phyloP scores from a whole-genome alignment of 2,329 filamentous ascomycete genomes.

The Phialophora macrospora region DNA sequence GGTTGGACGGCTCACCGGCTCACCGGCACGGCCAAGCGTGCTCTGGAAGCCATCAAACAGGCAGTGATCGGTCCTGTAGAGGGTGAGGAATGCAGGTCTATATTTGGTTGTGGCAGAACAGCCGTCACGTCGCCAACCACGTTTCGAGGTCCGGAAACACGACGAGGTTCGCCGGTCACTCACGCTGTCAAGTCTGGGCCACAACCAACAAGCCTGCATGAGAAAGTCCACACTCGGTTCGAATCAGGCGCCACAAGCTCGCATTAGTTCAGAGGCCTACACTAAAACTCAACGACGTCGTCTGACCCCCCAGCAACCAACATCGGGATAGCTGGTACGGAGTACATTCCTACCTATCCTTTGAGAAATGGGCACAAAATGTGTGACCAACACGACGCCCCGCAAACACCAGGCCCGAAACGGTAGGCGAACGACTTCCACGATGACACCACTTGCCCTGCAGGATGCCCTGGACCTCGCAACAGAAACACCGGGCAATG shows the following conservation, averaged over 20 bases:
- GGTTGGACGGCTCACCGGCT: not conserved
- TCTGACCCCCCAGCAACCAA: not conserved
- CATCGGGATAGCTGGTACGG: not conserved
- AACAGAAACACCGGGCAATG: not conserved
- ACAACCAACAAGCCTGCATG: not conserved
- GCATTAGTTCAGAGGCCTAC: not conserved
- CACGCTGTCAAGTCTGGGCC: not conserved
- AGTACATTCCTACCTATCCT: not conserved
- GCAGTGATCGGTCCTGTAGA: not conserved
- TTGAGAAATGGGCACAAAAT: not conserved
- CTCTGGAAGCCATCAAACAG: not conserved
- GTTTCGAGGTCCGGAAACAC: not conserved
- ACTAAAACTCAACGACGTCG: not conserved
- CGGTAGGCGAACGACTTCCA: not conserved
- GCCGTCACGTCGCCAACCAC: not conserved
- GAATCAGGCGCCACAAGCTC: not conserved
- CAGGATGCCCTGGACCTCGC: not conserved
- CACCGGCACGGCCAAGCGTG: not conserved
- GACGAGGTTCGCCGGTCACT: not conserved
- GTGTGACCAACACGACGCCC: not conserved
- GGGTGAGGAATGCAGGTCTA: not conserved
- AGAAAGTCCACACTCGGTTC: not conserved
- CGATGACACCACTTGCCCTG: not conserved
- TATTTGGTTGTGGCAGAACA: not conserved
- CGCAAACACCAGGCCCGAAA: not conserved